Base-by-base conservation (phyloP, 306 rosid species). In the Medicago ruthenica region DNA sequence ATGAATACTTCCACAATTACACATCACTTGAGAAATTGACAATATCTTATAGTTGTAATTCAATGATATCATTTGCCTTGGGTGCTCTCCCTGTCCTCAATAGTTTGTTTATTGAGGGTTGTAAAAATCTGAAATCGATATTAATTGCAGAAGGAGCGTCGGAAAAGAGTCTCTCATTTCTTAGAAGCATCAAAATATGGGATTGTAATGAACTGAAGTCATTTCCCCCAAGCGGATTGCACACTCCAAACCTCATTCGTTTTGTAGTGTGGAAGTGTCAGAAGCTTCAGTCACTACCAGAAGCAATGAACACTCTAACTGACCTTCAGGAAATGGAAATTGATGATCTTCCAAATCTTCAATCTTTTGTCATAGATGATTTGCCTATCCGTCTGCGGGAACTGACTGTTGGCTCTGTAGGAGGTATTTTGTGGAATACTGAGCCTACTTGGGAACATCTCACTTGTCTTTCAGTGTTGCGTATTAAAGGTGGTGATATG, bases 281-380 rank as follows among this genome's bases (percentile, higher is more conserved):
- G 20, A 62, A 62, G 70, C 70, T 65, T 40, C 31, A 0, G 39
- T 65, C 70, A 18, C 31, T 65, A 2, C 70, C 70, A 9, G 34
- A 39, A 40, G n/a, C 50, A 65, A 40, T 65, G 22, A 40, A 39
- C 31, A 37, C 16, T 39, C 15, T 65, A 8, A 14, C 10, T 10
- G 2, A 5, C 16, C 70, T 65, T 65, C 51, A 40, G 5, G 44
- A 65, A 39, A 6, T 65, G 14, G 70, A 64, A 65, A 18, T 65
- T 16, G n/a, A 11, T 65, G 16, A 10, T 18, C 72, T 67, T 7
- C 72, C 72, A 21, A 67, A 44, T 67, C 55, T 67, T 48, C 40
- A 66, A 11, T 66, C 9, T 10, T 40, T 66, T 41, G 71, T 13
- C 10, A 20, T 17, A 18, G 53, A 66, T 6, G 54, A 13, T 41